Evolutionary conservation across 441 rosid genomes (phyloP).

Genomic region (Sinapis alba): DNA sequence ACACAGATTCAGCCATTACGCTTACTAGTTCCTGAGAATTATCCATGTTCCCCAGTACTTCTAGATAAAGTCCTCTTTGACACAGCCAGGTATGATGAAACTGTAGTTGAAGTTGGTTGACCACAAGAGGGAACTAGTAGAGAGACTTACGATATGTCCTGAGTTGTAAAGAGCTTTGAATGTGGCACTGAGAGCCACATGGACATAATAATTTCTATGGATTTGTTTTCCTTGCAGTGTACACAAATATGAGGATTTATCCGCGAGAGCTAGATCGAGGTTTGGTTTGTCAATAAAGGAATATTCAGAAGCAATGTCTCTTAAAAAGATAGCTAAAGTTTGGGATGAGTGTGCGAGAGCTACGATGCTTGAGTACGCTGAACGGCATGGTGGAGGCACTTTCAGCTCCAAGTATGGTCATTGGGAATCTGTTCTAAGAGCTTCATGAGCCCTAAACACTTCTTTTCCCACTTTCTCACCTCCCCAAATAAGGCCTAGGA

Average conservation of each 20-base stretch:
- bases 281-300: constrained; percentile 29
- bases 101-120: background rate
- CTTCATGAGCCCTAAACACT: constrained; percentile 9
- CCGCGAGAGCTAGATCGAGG: constrained; percentile 33
- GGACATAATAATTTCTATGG: no score
- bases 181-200: no score
- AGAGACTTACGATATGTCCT: no score
- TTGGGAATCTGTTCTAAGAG: constrained; percentile 41
- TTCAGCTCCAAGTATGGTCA: constrained; percentile 53
- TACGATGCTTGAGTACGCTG: constrained; percentile 40
- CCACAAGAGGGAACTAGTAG: background rate
- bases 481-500: background rate
- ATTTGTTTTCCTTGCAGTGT: constrained; percentile 7
- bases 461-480: background rate
- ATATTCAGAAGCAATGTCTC: constrained; percentile 38
- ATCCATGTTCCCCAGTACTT: constrained; percentile 43
- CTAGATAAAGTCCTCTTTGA: constrained; percentile 16
- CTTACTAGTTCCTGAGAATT: constrained; percentile 40
- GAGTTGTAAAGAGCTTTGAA: no score
- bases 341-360: constrained; percentile 52
- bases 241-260: constrained; percentile 32
- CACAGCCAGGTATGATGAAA: constrained; percentile 31
- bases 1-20: constrained; percentile 38
- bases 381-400: constrained; percentile 44
- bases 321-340: constrained; percentile 40